phyloP scores from a whole-genome alignment of 2,329 filamentous ascomycete genomes.

The Neobulgaria alba region DNA sequence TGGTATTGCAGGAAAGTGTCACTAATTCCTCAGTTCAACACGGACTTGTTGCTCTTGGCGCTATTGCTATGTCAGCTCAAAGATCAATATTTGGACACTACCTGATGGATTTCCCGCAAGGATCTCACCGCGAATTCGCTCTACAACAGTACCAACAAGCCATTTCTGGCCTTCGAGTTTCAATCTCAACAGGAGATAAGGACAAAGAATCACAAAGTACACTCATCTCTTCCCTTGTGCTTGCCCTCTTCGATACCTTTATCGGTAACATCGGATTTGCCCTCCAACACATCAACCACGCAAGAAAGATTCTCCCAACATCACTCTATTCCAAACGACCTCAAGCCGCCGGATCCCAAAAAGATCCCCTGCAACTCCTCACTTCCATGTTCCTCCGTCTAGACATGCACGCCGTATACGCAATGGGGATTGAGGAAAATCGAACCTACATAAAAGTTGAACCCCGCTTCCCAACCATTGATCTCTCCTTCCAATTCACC shows the following conservation, averaged over 20 bases:
- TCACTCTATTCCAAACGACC: background rate
- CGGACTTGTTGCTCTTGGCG: slow-evolving; percentile 58
- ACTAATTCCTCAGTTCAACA: slow-evolving; percentile 51
- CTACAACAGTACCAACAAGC: slow-evolving; percentile 51
- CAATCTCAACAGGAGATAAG: background rate
- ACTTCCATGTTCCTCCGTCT: slow-evolving; percentile 16
- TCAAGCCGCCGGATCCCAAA: slow-evolving; percentile 5
- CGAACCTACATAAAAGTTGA: slow-evolving; percentile 51
- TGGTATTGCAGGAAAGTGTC: slow-evolving; percentile 55
- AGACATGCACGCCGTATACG: slow-evolving; percentile 36
- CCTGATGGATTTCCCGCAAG: slow-evolving; percentile 34
- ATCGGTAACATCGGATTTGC: background rate
- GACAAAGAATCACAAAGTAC: background rate
- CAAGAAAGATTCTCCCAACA: slow-evolving; percentile 17
- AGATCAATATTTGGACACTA: slow-evolving; percentile 24
- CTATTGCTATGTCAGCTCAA: slow-evolving; percentile 41
- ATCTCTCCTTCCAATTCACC: slow-evolving; percentile 38
- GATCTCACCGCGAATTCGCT: slow-evolving; percentile 49
- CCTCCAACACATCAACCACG: slow-evolving; percentile 14
- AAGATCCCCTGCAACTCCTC: slow-evolving; percentile 18
- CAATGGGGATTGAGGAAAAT: slow-evolving; percentile 38
- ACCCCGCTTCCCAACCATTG: slow-evolving; percentile 47
- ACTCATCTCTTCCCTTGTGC: slow-evolving; percentile 16
- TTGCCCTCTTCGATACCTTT: slow-evolving; percentile 14
- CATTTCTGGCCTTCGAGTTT: slow-evolving; percentile 27